Evolutionary conservation across 257 asterid genomes (phyloP).

Genomic region (Paulownia fortunei): DNA sequence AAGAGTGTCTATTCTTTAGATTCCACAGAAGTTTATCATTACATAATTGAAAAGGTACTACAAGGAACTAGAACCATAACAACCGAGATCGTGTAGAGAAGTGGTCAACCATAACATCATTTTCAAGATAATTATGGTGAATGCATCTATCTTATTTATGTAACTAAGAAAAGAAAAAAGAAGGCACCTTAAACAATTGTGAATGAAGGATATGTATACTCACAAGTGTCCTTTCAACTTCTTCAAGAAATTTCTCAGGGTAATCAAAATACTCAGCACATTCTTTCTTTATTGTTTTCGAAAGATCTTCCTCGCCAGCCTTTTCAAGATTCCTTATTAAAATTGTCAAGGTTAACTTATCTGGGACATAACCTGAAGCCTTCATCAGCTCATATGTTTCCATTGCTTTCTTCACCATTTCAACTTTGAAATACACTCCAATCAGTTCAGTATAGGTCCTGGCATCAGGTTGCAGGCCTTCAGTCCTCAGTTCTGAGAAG

Average conservation of each 20-base stretch:
- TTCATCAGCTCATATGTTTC: conserved; percentile 65
- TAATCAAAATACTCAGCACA: conserved; percentile 61
- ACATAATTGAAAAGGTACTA: neutral
- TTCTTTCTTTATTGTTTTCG: conserved; percentile 54
- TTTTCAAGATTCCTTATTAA: conserved; percentile 67
- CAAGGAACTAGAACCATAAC: neutral
- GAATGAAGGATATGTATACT: conserved; percentile 36
- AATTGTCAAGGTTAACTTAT: conserved; percentile 63
- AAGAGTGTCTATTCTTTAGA: neutral
- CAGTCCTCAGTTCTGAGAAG: conserved; percentile 52
- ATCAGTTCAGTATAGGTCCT: conserved; percentile 75
- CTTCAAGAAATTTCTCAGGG: conserved; percentile 59
- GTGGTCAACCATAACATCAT: neutral
- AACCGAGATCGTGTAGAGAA: neutral
- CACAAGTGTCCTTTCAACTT: conserved; percentile 55
- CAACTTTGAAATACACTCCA: conserved; percentile 69
- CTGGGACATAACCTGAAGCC: conserved; percentile 68
- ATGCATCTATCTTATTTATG: neutral
- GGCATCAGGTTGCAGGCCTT: conserved; percentile 64
- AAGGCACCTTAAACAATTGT: neutral
- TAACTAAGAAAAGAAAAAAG: neutral
- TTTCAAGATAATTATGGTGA: neutral
- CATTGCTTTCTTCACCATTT: conserved; percentile 64
- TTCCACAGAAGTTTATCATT: neutral
- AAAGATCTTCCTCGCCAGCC: conserved; percentile 58